phyloP scores from a whole-genome alignment of 352 stramenopile genomes.

The Pythium oligandrum region DNA sequence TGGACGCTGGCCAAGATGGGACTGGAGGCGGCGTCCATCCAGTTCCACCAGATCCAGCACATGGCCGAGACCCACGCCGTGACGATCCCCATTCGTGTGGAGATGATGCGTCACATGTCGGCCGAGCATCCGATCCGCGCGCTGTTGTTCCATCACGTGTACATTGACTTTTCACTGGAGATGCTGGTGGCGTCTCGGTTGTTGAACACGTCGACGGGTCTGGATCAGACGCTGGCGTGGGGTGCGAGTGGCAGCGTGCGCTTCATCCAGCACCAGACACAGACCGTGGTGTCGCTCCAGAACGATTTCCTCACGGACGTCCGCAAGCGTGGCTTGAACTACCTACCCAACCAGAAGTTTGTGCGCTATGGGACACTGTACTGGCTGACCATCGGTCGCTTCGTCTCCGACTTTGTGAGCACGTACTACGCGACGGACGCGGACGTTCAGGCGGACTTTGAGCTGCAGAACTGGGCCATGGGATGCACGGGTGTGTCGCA shows the following conservation, averaged over 20 bases:
- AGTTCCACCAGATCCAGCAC: constrained; percentile 15
- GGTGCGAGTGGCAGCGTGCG: constrained; percentile 26
- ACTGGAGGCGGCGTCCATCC: constrained; percentile 1
- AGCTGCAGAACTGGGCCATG: constrained; percentile 29
- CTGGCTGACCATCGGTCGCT: constrained; percentile 13
- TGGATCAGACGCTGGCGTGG: constrained; percentile 33
- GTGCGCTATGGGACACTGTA: background rate
- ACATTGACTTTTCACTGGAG: constrained; percentile 32
- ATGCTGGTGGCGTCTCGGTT: constrained; percentile 30
- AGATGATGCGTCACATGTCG: constrained; percentile 30
- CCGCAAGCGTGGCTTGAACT: background rate
- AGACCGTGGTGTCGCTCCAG: constrained; percentile 28
- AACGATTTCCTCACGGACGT: background rate
- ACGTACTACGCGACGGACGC: constrained; percentile 21
- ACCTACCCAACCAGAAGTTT: background rate
- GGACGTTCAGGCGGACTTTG: constrained; percentile 14
- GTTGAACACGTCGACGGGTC: constrained; percentile 19
- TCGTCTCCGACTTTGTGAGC: constrained; percentile 24
- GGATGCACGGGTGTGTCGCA: constrained; percentile 13
- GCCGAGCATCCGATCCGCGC: constrained; percentile 29
- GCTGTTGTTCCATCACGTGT: constrained; percentile 34
- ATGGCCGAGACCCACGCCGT: constrained; percentile 17
- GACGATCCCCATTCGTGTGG: constrained; percentile 34
- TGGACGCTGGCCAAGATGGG: constrained; percentile 19
- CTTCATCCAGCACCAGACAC: constrained; percentile 35